phyloP scores from a whole-genome alignment of 306 rosid species.

The Castanospermum australe region DNA sequence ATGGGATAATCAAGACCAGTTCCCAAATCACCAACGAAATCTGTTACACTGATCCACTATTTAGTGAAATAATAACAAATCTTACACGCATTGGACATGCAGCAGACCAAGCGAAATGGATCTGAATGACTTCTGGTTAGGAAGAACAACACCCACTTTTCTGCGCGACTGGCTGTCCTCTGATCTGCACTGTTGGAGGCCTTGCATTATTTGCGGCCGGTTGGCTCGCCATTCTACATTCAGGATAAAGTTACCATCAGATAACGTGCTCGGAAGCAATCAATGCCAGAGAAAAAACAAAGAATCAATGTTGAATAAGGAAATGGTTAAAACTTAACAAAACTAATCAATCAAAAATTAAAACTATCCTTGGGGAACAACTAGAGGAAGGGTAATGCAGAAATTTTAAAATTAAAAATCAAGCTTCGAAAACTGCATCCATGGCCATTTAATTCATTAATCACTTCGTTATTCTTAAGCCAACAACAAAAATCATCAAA shows the following conservation, averaged over 20 bases:
- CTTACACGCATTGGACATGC: slow-evolving; percentile 28
- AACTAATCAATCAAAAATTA: neutral
- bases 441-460: neutral
- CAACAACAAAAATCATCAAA: neutral
- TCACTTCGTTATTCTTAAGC: neutral
- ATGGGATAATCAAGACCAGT: slow-evolving; percentile 41
- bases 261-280: neutral
- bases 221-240: slow-evolving; percentile 56
- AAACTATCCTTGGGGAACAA: neutral
- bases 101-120: slow-evolving; percentile 26
- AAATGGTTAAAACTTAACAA: neutral
- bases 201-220: slow-evolving; percentile 38
- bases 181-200: slow-evolving; percentile 58
- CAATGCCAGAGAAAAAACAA: neutral
- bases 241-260: slow-evolving; percentile 9
- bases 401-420: neutral
- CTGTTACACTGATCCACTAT: slow-evolving; percentile 35
- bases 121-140: slow-evolving; percentile 19
- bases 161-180: slow-evolving; percentile 61
- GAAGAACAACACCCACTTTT: slow-evolving; percentile 57
- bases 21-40: slow-evolving; percentile 35
- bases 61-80: slow-evolving; percentile 31
- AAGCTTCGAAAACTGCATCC: neutral
- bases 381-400: neutral
- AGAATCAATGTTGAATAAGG: neutral